These are phyloP conservation scores for Jamesozyma spencerorum DNA, from an alignment of 805 yeast genomes.

Conservation along the genomic window DNA sequence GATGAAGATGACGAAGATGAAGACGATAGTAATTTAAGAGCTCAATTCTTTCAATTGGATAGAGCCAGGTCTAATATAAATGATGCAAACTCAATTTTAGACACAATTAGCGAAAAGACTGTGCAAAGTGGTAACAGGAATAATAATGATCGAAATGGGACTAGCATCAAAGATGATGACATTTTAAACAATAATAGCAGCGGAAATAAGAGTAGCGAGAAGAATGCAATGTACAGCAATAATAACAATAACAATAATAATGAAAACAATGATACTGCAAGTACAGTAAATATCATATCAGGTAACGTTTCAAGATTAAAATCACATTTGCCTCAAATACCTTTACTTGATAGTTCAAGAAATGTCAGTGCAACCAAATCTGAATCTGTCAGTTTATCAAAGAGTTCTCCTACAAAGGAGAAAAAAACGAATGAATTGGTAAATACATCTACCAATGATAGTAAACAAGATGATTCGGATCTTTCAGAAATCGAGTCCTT, in stretches of 20 bases:
- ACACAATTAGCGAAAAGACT: not conserved
- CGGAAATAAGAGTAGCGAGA: not conserved
- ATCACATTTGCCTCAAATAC: slow-evolving; percentile 12
- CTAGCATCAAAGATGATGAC: not conserved
- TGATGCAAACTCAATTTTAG: not conserved
- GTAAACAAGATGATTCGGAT: slow-evolving; percentile 6
- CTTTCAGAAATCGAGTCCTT: slow-evolving; percentile 27
- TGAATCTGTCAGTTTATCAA: slow-evolving; percentile 2
- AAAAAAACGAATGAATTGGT: not conserved
- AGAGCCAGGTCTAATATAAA: not conserved
- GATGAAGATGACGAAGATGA: slow-evolving; percentile 29
- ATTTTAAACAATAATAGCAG: slow-evolving; percentile 1
- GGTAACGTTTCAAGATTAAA: slow-evolving; percentile 13
- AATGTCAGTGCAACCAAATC: slow-evolving; percentile 6
- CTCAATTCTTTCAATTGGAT: slow-evolving; percentile 20
- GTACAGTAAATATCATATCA: slow-evolving; percentile 2
- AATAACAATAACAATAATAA: not conserved
- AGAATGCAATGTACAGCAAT: slow-evolving; percentile 1
- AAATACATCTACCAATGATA: slow-evolving; percentile 1
- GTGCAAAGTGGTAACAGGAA: not conserved
- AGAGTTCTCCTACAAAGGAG: not conserved
- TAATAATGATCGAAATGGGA: not conserved
- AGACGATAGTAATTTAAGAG: slow-evolving; percentile 15
- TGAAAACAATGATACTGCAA: not conserved
- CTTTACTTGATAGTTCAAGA: slow-evolving; percentile 6